phyloP scores from a whole-genome alignment of 768 basidiomycete genomes.

The Macrolepiota fuliginosa region DNA sequence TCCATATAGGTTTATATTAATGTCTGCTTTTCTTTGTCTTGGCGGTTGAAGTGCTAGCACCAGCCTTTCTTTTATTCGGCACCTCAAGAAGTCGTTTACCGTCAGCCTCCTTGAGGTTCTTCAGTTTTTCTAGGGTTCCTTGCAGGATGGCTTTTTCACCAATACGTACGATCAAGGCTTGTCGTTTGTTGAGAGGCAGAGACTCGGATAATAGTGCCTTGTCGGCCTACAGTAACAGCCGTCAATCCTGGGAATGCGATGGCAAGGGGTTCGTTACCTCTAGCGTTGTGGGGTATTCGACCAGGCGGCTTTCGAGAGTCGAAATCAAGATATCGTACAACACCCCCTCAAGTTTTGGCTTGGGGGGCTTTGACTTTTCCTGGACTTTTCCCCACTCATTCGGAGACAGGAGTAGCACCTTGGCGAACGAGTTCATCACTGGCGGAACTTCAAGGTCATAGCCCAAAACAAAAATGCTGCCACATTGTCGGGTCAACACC shows the following conservation, averaged over 20 bases:
- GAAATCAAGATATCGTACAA: slow-evolving; percentile 45
- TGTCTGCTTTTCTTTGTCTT: slow-evolving; percentile 10
- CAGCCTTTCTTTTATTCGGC: slow-evolving; percentile 13
- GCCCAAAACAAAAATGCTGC: slow-evolving; percentile 56
- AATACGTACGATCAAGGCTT: slow-evolving; percentile 71
- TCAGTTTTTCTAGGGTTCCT: slow-evolving; percentile 22
- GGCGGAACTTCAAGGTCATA: slow-evolving; percentile 49
- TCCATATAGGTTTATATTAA: neutral
- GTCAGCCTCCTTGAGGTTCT: slow-evolving; percentile 3
- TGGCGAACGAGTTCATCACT: slow-evolving; percentile 61
- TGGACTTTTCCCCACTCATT: slow-evolving; percentile 59
- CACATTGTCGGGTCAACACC: neutral
- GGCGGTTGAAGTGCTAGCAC: slow-evolving; percentile 2
- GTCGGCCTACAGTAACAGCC: slow-evolving; percentile 33
- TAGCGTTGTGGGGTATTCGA: slow-evolving; percentile 54
- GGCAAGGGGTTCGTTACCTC: slow-evolving; percentile 42
- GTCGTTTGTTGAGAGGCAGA: slow-evolving; percentile 45
- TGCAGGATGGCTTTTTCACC: slow-evolving; percentile 76
- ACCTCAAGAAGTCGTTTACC: neutral
- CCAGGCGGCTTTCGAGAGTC: slow-evolving; percentile 49
- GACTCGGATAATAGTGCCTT: slow-evolving; percentile 41
- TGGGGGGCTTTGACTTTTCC: slow-evolving; percentile 71
- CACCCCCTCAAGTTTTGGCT: slow-evolving; percentile 53
- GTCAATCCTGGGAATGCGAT: slow-evolving; percentile 1
- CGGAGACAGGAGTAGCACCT: slow-evolving; percentile 54